Conservation (phyloP, 495 filamentous ascomycete genomes). For the Darksidea phi region DNA sequence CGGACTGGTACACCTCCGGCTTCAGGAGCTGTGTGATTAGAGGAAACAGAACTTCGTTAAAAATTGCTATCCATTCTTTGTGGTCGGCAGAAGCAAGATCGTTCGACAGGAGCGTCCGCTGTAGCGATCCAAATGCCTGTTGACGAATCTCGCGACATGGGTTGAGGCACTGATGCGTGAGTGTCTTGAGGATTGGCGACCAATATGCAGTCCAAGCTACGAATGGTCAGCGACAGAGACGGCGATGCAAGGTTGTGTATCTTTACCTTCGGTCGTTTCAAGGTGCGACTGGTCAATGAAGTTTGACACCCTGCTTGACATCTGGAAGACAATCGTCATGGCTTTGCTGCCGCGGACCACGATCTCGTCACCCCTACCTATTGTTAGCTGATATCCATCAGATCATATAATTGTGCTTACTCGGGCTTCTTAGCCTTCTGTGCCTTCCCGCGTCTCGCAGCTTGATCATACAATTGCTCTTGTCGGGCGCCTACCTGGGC, state of each 20-base stretch:
- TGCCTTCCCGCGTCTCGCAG: constrained; percentile 52
- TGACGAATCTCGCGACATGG: constrained; percentile 92
- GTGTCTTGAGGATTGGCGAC: constrained; percentile 86
- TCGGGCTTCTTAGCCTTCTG: constrained; percentile 44
- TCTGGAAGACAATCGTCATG: constrained; percentile 71
- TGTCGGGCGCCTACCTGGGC: constrained; percentile 75
- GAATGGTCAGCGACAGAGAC: constrained; percentile 11
- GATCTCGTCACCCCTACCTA: constrained; percentile 68
- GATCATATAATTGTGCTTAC: constrained; percentile 34
- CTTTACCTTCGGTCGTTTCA: constrained; percentile 75
- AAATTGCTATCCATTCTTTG: constrained; percentile 92
- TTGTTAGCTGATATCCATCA: constrained; percentile 45
- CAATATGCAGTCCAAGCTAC: constrained; percentile 96
- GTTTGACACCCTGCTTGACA: constrained; percentile 76
- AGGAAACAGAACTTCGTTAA: constrained; percentile 93
- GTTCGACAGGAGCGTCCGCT: constrained; percentile 78
- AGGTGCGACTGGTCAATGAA: constrained; percentile 92
- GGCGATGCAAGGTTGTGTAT: neutral
- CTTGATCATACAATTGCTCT: constrained; percentile 73
- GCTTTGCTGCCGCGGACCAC: constrained; percentile 79
- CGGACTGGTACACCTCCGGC: constrained; percentile 91
- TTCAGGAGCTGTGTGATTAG: constrained; percentile 84
- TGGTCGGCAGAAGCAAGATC: constrained; percentile 75
- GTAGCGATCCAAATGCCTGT: constrained; percentile 81
- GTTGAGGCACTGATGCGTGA: constrained; percentile 89